These are phyloP conservation scores for Panicum miliaceum DNA, from an alignment of 176 grass and related monocot species.

Conservation along the genomic window DNA sequence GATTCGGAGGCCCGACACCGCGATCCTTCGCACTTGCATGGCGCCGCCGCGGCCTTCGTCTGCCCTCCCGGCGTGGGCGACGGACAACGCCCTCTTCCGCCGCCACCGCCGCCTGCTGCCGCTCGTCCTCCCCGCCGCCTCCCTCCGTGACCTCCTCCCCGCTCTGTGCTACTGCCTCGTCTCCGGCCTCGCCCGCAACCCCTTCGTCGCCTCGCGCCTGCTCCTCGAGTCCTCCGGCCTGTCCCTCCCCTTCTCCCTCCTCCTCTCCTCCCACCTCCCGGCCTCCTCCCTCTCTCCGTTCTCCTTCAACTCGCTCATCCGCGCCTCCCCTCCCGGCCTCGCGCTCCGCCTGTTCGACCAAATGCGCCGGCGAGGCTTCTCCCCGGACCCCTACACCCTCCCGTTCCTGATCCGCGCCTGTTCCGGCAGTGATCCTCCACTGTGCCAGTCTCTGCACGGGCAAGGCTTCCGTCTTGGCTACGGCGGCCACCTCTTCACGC, in stretches of 20 bases:
- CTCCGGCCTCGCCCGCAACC: slow-evolving; percentile 61
- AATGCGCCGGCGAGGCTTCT: slow-evolving; percentile 54
- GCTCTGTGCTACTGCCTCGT: slow-evolving; percentile 59
- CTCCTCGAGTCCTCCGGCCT: slow-evolving; percentile 31
- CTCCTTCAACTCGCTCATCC: slow-evolving; percentile 75
- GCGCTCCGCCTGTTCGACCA: slow-evolving; percentile 54
- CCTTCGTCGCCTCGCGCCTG: slow-evolving; percentile 58
- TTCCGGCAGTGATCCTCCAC: slow-evolving; percentile 22
- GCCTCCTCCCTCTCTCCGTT: slow-evolving; percentile 44
- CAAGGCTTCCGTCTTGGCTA: slow-evolving; percentile 40
- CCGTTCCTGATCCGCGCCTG: slow-evolving; percentile 69
- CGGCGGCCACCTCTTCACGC: slow-evolving; percentile 41
- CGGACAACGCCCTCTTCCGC: slow-evolving; percentile 52
- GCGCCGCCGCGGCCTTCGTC: background rate
- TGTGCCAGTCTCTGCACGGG: slow-evolving; percentile 40
- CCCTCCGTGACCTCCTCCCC: slow-evolving; percentile 40
- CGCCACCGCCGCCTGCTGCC: slow-evolving; percentile 50
- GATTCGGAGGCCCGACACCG: too few relatives aligned
- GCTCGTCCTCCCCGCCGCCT: slow-evolving; percentile 18
- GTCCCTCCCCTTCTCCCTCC: slow-evolving; percentile 46
- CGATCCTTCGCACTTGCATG: slow-evolving; percentile 4
- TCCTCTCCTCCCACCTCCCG: slow-evolving; percentile 47
- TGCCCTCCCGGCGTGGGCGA: slow-evolving; percentile 48
- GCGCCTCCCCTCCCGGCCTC: slow-evolving; percentile 29
- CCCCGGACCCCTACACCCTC: slow-evolving; percentile 58